phyloP scores from a whole-genome alignment of 139 green algal genomes.

The Chlorella sp. region DNA sequence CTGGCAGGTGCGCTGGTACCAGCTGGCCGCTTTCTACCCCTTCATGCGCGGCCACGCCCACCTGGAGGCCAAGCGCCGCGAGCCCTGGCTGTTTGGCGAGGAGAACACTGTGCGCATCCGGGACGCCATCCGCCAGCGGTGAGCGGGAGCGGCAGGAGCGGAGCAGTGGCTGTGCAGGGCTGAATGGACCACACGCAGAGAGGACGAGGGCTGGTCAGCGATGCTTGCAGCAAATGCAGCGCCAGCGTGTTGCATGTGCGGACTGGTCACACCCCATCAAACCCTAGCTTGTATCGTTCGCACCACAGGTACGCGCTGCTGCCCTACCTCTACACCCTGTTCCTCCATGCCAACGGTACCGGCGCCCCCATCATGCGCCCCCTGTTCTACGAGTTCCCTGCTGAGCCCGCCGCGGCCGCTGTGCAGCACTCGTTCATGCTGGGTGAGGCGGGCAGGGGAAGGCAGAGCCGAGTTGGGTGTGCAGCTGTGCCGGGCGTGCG shows the following conservation, averaged over 20 bases:
- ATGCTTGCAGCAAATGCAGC: no score
- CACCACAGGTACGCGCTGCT: slow-evolving; percentile 86
- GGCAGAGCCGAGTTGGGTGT: no score
- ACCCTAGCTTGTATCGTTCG: neutral
- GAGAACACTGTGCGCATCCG: slow-evolving; percentile 82
- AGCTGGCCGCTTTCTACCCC: slow-evolving; percentile 95
- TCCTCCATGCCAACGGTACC: slow-evolving; percentile 83
- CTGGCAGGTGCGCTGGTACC: slow-evolving; percentile 84
- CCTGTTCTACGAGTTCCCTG: slow-evolving; percentile 96
- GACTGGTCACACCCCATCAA: no score
- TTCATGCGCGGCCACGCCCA: slow-evolving; percentile 98
- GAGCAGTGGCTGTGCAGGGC: no score
- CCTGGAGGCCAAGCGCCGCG: slow-evolving; percentile 94
- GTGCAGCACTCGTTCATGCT: slow-evolving; percentile 92
- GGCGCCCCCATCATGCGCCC: slow-evolving; percentile 91
- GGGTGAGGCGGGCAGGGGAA: no score
- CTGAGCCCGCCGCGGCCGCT: slow-evolving; percentile 54
- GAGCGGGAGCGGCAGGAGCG: neutral
- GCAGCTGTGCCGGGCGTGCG: no score
- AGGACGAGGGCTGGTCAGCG: no score
- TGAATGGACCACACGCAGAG: no score
- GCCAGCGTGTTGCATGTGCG: no score
- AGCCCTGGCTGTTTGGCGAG: slow-evolving; percentile 98
- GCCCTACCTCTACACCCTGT: slow-evolving; percentile 98
- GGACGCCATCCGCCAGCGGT: slow-evolving; percentile 82